These are phyloP conservation scores for Lachnellula hyalina DNA, from an alignment of 2,329 filamentous ascomycete species.

Conservation along the genomic window DNA sequence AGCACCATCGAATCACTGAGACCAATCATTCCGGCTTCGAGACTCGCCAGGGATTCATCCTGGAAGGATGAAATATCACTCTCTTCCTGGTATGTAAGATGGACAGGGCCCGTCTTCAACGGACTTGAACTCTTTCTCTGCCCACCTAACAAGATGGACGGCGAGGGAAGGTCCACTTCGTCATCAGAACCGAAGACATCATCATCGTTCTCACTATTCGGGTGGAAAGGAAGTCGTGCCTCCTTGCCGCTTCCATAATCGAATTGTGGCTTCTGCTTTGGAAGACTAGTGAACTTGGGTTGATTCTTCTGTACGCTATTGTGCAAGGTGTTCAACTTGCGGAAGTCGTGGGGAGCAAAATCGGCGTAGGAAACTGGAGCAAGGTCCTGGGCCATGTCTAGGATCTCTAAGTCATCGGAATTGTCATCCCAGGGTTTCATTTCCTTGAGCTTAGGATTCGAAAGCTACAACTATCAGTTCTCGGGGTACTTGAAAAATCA, in stretches of 20 bases:
- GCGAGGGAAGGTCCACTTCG: slow-evolving; percentile 36
- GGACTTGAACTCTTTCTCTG: neutral
- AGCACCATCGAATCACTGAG: slow-evolving; percentile 17
- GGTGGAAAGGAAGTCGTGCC: slow-evolving; percentile 19
- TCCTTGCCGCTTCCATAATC: slow-evolving; percentile 22
- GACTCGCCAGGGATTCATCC: slow-evolving; percentile 12
- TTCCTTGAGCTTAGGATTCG: slow-evolving; percentile 12
- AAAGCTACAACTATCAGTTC: slow-evolving; percentile 1
- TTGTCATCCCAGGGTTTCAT: neutral
- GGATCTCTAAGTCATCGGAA: slow-evolving; percentile 21
- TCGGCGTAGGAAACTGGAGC: slow-evolving; percentile 15
- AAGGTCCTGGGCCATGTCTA: slow-evolving; percentile 25
- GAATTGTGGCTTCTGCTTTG: slow-evolving; percentile 25
- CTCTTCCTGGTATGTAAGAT: neutral
- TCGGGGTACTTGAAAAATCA: neutral
- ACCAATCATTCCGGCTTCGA: slow-evolving; percentile 26
- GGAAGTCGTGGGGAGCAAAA: slow-evolving; percentile 23
- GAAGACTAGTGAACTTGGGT: slow-evolving; percentile 14
- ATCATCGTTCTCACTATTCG: neutral
- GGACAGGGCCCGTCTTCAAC: neutral
- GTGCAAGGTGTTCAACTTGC: slow-evolving; percentile 30
- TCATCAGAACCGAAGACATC: slow-evolving; percentile 22
- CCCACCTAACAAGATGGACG: slow-evolving; percentile 27
- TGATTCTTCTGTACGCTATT: slow-evolving; percentile 20
- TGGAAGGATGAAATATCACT: slow-evolving; percentile 1